A percentile compares a stretch with the other conserved stretches of the same genome.
phyloP scores from a whole-genome alignment of 306 rosid genomes.

The Dalbergia oliveri region DNA sequence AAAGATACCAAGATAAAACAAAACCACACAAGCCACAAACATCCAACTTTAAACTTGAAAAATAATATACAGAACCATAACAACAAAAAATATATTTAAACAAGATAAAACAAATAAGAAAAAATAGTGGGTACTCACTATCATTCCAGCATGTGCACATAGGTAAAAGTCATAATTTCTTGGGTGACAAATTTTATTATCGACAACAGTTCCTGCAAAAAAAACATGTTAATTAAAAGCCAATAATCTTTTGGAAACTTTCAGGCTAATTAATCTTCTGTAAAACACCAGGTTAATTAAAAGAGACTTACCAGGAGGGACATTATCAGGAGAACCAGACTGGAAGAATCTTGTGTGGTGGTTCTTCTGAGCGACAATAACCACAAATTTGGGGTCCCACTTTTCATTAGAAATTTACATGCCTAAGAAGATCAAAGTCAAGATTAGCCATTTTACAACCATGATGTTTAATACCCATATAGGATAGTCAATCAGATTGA shows the following conservation, averaged over 20 bases:
- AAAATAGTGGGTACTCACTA: constrained; percentile 59
- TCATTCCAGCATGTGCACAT: constrained; percentile 99
- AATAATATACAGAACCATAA: not conserved
- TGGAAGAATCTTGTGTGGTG: constrained; percentile 97
- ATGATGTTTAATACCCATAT: not conserved
- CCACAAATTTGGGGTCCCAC: constrained; percentile 93
- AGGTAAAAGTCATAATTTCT: constrained; percentile 91
- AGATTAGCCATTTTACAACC: constrained; percentile 21
- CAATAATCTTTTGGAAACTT: not conserved
- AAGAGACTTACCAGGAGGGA: constrained; percentile 74
- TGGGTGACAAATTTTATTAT: constrained; percentile 92
- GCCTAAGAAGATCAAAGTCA: constrained; percentile 57
- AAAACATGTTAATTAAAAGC: not conserved
- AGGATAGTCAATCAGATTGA: not conserved
- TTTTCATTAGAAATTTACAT: constrained; percentile 89
- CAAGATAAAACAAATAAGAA: not conserved
- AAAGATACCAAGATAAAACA: not conserved
- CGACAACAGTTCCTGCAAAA: constrained; percentile 79
- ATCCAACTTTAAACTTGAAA: not conserved
- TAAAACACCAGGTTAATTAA: constrained; percentile 1
- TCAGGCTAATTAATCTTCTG: constrained; percentile 42
- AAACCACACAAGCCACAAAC: not conserved
- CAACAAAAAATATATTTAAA: not conserved
- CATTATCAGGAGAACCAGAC: constrained; percentile 80
- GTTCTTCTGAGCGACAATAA: constrained; percentile 93